Conservation (phyloP, 805 yeast genomes). For the Wickerhamiella cacticola region DNA sequence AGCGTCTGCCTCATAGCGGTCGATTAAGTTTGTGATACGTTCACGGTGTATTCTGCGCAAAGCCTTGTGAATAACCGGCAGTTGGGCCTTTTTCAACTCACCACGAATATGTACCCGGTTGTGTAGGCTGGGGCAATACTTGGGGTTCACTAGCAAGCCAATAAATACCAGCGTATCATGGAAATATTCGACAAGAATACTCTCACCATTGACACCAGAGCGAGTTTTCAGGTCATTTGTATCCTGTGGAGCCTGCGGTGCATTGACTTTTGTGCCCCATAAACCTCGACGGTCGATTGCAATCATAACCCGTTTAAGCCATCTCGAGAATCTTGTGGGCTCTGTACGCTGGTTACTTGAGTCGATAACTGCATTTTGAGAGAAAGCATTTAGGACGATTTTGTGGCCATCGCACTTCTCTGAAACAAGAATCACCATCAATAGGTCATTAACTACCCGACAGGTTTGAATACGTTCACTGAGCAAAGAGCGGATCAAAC, state of each 20-base stretch:
- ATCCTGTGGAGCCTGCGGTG: slow-evolving; percentile 54
- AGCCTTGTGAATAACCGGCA: slow-evolving; percentile 39
- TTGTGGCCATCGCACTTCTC: slow-evolving; percentile 38
- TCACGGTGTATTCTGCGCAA: slow-evolving; percentile 45
- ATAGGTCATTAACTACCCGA: slow-evolving; percentile 65
- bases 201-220: slow-evolving; percentile 42
- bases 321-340: slow-evolving; percentile 49
- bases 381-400: slow-evolving; percentile 44
- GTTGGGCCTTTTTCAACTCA: slow-evolving; percentile 45
- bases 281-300: slow-evolving; percentile 78
- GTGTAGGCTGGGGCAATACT: slow-evolving; percentile 25
- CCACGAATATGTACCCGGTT: slow-evolving; percentile 47
- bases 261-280: slow-evolving; percentile 85
- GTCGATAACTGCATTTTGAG: slow-evolving; percentile 17
- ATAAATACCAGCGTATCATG: slow-evolving; percentile 58
- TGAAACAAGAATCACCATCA: slow-evolving; percentile 43
- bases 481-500: slow-evolving; percentile 58
- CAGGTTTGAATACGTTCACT: slow-evolving; percentile 69
- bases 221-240: slow-evolving; percentile 32
- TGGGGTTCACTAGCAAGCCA: slow-evolving; percentile 40
- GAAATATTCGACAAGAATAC: slow-evolving; percentile 56
- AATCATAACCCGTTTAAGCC: slow-evolving; percentile 55
- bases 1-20: slow-evolving; percentile 42
- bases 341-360: slow-evolving; percentile 27
- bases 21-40: slow-evolving; percentile 52